A percentile compares a stretch with the other conserved stretches of the same genome.
Evolutionary conservation across 768 basidiomycete species (phyloP).

Genomic region (Amyloporia xantha): DNA sequence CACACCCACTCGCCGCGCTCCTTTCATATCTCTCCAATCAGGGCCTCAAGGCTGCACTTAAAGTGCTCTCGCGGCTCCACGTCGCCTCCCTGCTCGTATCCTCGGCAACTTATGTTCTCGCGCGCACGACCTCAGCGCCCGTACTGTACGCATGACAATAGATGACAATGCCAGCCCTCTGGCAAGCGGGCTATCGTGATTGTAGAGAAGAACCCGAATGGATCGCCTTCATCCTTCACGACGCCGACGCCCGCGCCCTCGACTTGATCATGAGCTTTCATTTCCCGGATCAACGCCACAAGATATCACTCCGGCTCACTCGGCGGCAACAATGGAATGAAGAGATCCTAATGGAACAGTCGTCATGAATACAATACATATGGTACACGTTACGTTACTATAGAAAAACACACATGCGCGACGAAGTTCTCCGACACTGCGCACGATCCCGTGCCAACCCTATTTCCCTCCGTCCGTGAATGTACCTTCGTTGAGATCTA

Average conservation of each 20-base stretch:
- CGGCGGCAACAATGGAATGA: neutral
- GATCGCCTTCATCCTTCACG: no score
- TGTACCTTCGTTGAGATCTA: slow-evolving; percentile 22
- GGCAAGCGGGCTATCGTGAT: no score
- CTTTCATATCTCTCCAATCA: slow-evolving; percentile 5
- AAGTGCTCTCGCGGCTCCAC: neutral
- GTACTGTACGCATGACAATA: no score
- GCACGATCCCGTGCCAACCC: neutral
- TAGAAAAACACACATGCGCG: neutral
- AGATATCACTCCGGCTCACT: neutral
- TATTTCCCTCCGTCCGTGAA: slow-evolving; percentile 9
- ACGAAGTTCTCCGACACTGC: neutral
- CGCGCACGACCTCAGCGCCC: no score
- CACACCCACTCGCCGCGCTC: slow-evolving; percentile 1
- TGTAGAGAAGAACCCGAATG: no score
- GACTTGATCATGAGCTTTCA: neutral
- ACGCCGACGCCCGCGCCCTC: no score
- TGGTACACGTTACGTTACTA: no score
- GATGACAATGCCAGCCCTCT: no score
- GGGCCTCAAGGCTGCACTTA: slow-evolving; percentile 2
- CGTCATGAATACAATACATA: no score
- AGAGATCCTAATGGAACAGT: no score
- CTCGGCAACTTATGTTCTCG: slow-evolving; percentile 1
- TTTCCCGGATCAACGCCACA: neutral
- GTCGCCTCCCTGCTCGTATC: slow-evolving; percentile 7